These are phyloP conservation scores for Arthrobotrys sphaeroides DNA, from an alignment of 2,329 filamentous ascomycete species.

Conservation along the genomic window DNA sequence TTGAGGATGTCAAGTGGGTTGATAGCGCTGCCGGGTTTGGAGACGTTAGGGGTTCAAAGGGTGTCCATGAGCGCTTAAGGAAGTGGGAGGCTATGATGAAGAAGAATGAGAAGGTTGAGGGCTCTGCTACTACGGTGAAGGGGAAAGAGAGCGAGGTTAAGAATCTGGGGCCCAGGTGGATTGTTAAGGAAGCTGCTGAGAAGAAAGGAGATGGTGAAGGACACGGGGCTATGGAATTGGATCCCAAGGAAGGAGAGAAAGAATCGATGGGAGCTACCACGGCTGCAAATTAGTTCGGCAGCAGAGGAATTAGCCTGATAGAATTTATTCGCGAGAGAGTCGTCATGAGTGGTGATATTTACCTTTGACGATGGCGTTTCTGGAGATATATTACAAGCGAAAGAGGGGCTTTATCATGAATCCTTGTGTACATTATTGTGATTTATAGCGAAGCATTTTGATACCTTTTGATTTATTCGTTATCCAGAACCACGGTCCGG, in stretches of 20 bases:
- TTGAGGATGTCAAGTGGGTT: constrained; percentile 84
- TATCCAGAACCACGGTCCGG: too few relatives aligned
- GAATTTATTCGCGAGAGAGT: too few relatives aligned
- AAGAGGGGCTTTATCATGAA: too few relatives aligned
- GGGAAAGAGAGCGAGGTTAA: constrained; percentile 1
- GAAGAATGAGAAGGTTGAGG: constrained; percentile 24
- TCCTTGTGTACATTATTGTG: too few relatives aligned
- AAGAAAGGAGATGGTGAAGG: constrained; percentile 32
- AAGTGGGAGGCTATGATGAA: constrained; percentile 48
- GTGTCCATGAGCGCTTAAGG: constrained; percentile 38
- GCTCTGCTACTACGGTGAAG: background rate
- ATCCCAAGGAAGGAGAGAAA: constrained; percentile 17
- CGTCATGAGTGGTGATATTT: too few relatives aligned
- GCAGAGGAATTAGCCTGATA: too few relatives aligned
- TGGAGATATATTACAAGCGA: too few relatives aligned
- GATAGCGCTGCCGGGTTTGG: constrained; percentile 70
- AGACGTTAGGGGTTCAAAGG: constrained; percentile 32
- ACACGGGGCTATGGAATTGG: constrained; percentile 28
- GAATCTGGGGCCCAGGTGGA: constrained; percentile 17
- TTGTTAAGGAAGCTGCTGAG: constrained; percentile 4
- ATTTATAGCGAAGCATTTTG: too few relatives aligned
- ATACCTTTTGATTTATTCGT: too few relatives aligned
- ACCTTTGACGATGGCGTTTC: too few relatives aligned
- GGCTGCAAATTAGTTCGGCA: background rate
- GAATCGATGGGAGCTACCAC: background rate